Evolutionary conservation across 257 asterid genomes (phyloP).

Genomic region (Penstemon davidsonii): DNA sequence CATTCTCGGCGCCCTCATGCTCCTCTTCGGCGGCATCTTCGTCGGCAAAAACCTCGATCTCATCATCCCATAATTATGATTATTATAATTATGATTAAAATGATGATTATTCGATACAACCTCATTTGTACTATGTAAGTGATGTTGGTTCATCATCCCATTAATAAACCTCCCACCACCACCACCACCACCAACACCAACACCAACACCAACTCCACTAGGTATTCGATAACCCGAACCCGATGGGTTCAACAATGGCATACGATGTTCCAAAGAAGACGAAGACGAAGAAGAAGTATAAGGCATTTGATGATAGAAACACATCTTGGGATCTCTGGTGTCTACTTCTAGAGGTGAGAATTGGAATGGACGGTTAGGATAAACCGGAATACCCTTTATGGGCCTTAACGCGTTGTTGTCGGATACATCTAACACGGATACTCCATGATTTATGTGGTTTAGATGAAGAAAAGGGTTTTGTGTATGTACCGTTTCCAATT

Average conservation of each 20-base stretch:
- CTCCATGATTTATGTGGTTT: constrained; percentile 40
- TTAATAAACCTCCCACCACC: constrained; percentile 2
- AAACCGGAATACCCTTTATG: constrained; percentile 75
- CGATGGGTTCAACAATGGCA: constrained; percentile 44
- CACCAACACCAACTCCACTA: background rate
- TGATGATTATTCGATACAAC: background rate
- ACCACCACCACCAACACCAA: background rate
- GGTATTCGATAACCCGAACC: constrained; percentile 20
- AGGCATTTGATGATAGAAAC: constrained; percentile 42
- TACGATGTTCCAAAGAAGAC: constrained; percentile 34
- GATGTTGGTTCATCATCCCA: constrained; percentile 15
- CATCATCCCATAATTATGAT: constrained; percentile 57
- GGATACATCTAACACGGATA: constrained; percentile 48
- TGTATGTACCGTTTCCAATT: background rate
- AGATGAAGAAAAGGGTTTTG: constrained; percentile 54
- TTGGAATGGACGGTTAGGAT: constrained; percentile 61
- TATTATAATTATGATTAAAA: constrained; percentile 26
- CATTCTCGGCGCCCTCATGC: constrained; percentile 94
- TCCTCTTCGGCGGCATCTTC: constrained; percentile 62
- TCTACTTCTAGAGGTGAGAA: constrained; percentile 40
- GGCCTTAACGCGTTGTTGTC: constrained; percentile 58
- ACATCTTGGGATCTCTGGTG: constrained; percentile 47
- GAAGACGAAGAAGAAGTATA: constrained; percentile 27
- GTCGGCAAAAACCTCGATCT: constrained; percentile 75
- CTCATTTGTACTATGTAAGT: background rate